Percentiles rank a stretch among this genome's conserved stretches.
These are phyloP conservation scores for Cercis canadensis DNA, from an alignment of 306 rosid genomes.

Conservation along the genomic window DNA sequence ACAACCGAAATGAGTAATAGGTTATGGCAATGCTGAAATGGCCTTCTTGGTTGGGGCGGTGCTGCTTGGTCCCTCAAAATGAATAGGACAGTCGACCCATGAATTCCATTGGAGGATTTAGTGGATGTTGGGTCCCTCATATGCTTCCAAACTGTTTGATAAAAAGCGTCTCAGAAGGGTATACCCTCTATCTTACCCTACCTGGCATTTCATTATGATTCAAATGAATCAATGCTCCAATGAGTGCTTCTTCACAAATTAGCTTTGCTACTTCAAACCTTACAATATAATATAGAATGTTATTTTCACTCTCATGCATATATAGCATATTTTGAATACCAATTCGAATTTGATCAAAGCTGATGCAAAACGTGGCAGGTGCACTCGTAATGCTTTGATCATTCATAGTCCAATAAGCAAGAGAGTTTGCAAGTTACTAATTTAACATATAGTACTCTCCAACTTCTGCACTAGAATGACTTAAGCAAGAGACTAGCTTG, in stretches of 20 bases:
- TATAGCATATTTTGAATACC: too few species aligned
- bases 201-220: constrained; percentile 40
- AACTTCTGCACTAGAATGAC: constrained; percentile 35
- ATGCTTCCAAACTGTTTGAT: constrained; percentile 38
- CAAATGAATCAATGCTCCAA: constrained; percentile 45
- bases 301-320: not conserved
- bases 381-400: constrained; percentile 45
- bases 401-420: constrained; percentile 21
- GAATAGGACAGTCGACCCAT: constrained; percentile 42
- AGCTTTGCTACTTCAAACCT: not conserved
- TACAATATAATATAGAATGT: not conserved
- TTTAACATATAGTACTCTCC: not conserved
- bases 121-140: constrained; percentile 54
- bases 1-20: constrained; percentile 29
- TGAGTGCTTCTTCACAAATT: constrained; percentile 43
- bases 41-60: constrained; percentile 57
- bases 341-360: not conserved
- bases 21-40: not conserved
- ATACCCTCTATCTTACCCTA: not conserved
- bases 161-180: not conserved
- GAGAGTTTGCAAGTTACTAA: not conserved
- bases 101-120: constrained; percentile 46
- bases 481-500: constrained; percentile 39
- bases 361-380: not conserved
- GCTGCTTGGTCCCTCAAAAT: constrained; percentile 48